Base-by-base conservation (phyloP, 2,329 filamentous ascomycete species). In the Paraconiothyrium brasiliense region DNA sequence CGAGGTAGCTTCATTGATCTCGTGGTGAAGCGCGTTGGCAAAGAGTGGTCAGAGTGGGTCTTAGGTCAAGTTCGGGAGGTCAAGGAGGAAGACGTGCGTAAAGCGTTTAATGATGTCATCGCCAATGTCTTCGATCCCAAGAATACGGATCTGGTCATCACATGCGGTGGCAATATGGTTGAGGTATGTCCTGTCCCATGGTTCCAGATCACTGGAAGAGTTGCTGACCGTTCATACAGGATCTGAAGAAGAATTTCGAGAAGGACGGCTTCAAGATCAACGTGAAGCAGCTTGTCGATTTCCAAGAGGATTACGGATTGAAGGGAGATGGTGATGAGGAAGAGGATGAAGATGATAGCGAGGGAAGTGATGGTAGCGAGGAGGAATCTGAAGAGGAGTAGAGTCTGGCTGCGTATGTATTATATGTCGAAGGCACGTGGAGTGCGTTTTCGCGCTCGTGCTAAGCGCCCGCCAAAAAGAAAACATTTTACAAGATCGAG, bases 231-330 rank as follows among this genome's bases (percentile, higher is more conserved):
- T 67, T 58, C 13, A 35, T 24, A 47, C 70, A 97, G 93, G 86
- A 86, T 62, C 88, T 97, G 69, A 87, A 90, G 71, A 89, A 89
- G 67, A 89, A 90, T 1, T 92, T 98, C 71, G 85, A 88, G 67
- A 83, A 82, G 1, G 89, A 88, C 59, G 93, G 93, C 0, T 99
- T 97, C 83, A 90, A 89, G 76, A 90, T 91, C 0, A 86, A 92
- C 73, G 85, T 92, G 43, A 89, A 90, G 73, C 84, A 90, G 32
- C 84, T 98, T 54, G 88, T 89, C 46, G 86, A 91, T 71, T 98
- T 97, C 78, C 89, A 96, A 77, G 92, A 97, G 66, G 92, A 93
- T 72, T 98, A 98, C 75, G 94, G 94, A 0, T 80, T 97, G 50
- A 86, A 91, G 76, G 85, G 84, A 2, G 84, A 85, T 0, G 86